These are phyloP conservation scores for Cercospora brassicicola DNA, from an alignment of 2,329 filamentous ascomycete species.

Conservation along the genomic window DNA sequence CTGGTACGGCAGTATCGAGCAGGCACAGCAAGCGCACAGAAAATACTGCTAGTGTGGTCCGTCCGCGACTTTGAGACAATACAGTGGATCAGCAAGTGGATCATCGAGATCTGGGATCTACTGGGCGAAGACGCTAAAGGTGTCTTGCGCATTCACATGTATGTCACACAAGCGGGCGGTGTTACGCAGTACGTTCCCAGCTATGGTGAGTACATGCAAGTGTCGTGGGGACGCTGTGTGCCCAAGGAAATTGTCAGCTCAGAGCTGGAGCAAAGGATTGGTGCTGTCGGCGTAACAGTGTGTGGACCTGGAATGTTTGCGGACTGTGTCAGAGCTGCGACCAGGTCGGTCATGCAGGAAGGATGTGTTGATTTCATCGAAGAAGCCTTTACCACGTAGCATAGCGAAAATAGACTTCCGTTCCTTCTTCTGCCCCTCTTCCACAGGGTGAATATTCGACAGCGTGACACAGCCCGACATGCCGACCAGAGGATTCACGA, in stretches of 20 bases:
- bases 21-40: neutral
- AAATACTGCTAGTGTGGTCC: neutral
- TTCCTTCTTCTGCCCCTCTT: too few species aligned
- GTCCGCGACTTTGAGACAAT: neutral
- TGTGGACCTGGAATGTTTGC: conserved; percentile 65
- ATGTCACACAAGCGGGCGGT: neutral
- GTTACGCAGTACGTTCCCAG: neutral
- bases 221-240: neutral
- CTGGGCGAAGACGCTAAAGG: neutral
- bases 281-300: conserved; percentile 31
- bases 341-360: conserved; percentile 53
- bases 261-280: neutral
- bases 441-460: too few species aligned
- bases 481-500: too few species aligned
- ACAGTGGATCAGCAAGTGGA: neutral
- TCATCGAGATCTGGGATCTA: neutral
- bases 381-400: conserved; percentile 58
- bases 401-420: neutral
- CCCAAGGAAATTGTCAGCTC: neutral
- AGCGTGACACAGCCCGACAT: too few species aligned
- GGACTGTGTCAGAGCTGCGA: conserved; percentile 59
- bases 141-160: neutral
- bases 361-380: conserved; percentile 63
- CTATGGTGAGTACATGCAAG: neutral
- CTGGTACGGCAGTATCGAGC: neutral